phyloP scores from a whole-genome alignment of 805 yeast genomes.

The Candida insectalens region DNA sequence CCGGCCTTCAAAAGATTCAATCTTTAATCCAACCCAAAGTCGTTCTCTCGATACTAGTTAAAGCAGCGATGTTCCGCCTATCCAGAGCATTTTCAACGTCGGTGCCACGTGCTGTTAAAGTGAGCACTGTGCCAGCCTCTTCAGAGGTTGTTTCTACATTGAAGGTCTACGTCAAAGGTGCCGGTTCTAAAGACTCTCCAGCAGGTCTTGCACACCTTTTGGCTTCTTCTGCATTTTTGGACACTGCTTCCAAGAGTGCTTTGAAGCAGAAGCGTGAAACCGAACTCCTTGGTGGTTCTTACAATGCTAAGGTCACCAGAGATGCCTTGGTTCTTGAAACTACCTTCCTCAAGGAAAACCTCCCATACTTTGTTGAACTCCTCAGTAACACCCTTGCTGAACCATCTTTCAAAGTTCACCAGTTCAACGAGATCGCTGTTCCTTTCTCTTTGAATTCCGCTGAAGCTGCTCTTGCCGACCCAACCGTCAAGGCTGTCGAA shows the following conservation, averaged over 20 bases:
- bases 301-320: constrained; percentile 64
- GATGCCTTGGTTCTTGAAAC: constrained; percentile 77
- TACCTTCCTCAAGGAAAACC: constrained; percentile 73
- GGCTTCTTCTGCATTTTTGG: constrained; percentile 74
- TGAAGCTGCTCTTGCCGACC: constrained; percentile 37
- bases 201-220: constrained; percentile 84
- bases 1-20: too few species aligned
- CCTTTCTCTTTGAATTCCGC: constrained; percentile 69
- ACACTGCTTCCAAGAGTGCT: constrained; percentile 76
- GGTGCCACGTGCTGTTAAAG: constrained; percentile 35
- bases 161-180: constrained; percentile 68
- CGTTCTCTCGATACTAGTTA: too few species aligned
- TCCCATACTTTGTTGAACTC: constrained; percentile 87
- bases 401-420: constrained; percentile 75
- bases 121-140: constrained; percentile 30
- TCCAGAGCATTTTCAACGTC: constrained; percentile 28
- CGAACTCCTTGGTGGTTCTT: constrained; percentile 84
- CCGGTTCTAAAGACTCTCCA: constrained; percentile 67
- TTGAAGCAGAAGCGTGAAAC: constrained; percentile 90
- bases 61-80: background rate
- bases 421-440: constrained; percentile 68
- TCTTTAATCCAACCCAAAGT: too few species aligned
- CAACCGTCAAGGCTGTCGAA: constrained; percentile 60
- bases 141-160: constrained; percentile 64
- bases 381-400: constrained; percentile 64